phyloP scores from a whole-genome alignment of 2,329 filamentous ascomycete species.

The Hypoxylon sp. region DNA sequence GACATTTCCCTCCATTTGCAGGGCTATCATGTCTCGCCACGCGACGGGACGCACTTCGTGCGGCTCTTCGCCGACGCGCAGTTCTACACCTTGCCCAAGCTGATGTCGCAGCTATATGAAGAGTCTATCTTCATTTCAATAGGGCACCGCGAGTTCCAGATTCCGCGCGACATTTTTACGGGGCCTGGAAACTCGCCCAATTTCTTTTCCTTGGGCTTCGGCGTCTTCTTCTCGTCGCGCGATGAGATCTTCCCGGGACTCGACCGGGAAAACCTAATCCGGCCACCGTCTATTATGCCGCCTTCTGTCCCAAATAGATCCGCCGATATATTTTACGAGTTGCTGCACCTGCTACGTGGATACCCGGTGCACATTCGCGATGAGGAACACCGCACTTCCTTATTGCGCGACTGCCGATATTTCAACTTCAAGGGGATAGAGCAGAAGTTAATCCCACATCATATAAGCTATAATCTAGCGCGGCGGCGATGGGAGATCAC shows the following conservation, averaged over 20 bases:
- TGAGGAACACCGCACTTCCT: slow-evolving; percentile 80
- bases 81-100: slow-evolving; percentile 89
- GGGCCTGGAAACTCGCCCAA: slow-evolving; percentile 92
- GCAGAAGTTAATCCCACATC: slow-evolving; percentile 85
- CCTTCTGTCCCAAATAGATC: slow-evolving; percentile 85
- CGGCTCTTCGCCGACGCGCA: slow-evolving; percentile 94
- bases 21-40: slow-evolving; percentile 88
- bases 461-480: slow-evolving; percentile 80
- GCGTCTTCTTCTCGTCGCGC: slow-evolving; percentile 86
- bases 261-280: slow-evolving; percentile 81
- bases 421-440: slow-evolving; percentile 94
- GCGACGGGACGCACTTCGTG: slow-evolving; percentile 89
- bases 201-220: slow-evolving; percentile 93
- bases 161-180: slow-evolving; percentile 88
- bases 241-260: slow-evolving; percentile 89
- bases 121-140: slow-evolving; percentile 94
- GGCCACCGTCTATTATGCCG: slow-evolving; percentile 88
- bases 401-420: slow-evolving; percentile 90
- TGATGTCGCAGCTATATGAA: slow-evolving; percentile 92
- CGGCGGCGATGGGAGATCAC: slow-evolving; percentile 80
- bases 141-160: slow-evolving; percentile 87
- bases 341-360: slow-evolving; percentile 85
- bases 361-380: slow-evolving; percentile 84
- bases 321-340: slow-evolving; percentile 86
- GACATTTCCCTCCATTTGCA: slow-evolving; percentile 93